A percentile compares a stretch with the other conserved stretches of the same genome.
phyloP scores from a whole-genome alignment of 2,329 filamentous ascomycete species.

The Scleromitrula shiraiana region DNA sequence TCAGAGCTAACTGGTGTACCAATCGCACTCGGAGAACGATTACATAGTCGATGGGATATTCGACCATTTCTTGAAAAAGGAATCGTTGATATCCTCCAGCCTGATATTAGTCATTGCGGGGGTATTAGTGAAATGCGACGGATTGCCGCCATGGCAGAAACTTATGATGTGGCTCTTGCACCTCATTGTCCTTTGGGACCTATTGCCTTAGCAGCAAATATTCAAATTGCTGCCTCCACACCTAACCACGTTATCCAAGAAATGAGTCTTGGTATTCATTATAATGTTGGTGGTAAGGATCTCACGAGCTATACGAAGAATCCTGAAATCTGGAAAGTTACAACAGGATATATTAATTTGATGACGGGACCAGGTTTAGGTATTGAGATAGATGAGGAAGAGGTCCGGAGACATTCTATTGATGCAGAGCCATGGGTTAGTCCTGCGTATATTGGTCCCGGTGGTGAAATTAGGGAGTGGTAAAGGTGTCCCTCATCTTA shows the following conservation, averaged over 20 bases:
- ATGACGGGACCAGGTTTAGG: constrained; percentile 55
- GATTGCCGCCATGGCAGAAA: constrained; percentile 63
- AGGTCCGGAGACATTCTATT: constrained; percentile 50
- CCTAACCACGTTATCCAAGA: constrained; percentile 68
- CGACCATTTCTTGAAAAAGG: constrained; percentile 62
- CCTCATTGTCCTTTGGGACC: constrained; percentile 69
- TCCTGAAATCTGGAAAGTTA: constrained; percentile 55
- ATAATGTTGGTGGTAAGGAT: constrained; percentile 60
- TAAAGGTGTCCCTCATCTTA: too few relatives aligned
- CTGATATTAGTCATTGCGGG: constrained; percentile 63
- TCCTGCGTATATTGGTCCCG: constrained; percentile 60
- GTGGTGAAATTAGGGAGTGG: constrained; percentile 62
- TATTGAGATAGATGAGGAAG: constrained; percentile 64
- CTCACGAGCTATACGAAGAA: constrained; percentile 59
- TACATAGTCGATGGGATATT: constrained; percentile 67
- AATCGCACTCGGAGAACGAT: constrained; percentile 64
- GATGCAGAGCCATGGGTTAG: constrained; percentile 56
- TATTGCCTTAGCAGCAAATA: constrained; percentile 61
- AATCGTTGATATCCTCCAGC: constrained; percentile 64
- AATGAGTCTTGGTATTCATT: constrained; percentile 74
- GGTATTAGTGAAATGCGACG: constrained; percentile 64
- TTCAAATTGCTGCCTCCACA: constrained; percentile 55
- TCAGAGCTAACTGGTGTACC: constrained; percentile 50
- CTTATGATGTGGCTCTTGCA: constrained; percentile 65
- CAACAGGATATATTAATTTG: constrained; percentile 56